Conservation (phyloP, 768 basidiomycete species). For the Tricholoma hemisulphureum region DNA sequence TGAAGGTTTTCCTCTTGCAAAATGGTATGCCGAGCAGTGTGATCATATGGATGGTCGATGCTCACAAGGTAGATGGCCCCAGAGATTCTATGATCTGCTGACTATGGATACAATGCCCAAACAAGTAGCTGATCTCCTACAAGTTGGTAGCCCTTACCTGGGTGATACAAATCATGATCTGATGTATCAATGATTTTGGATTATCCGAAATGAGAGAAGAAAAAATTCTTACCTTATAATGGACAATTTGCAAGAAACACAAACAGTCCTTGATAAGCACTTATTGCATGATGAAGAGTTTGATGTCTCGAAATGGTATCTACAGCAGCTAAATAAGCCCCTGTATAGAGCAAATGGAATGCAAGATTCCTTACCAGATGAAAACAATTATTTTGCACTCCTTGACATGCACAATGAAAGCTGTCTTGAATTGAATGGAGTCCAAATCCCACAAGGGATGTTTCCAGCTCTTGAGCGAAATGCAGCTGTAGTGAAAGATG, state of each 20-base stretch:
- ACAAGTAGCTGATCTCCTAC: background rate
- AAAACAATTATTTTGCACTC: background rate
- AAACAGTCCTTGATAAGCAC: background rate
- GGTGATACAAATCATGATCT: background rate
- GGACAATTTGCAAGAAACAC: background rate
- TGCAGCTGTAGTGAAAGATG: constrained; percentile 1
- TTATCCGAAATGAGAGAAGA: background rate
- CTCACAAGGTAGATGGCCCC: background rate
- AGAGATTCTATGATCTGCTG: background rate
- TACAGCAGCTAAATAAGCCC: background rate
- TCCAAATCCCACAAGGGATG: background rate
- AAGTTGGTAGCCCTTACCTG: background rate
- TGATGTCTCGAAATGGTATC: background rate
- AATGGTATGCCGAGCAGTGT: background rate
- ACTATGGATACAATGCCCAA: background rate
- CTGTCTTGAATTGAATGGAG: background rate
- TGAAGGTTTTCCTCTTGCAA: background rate
- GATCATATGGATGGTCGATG: background rate
- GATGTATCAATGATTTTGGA: background rate
- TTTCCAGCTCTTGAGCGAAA: background rate
- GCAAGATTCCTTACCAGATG: background rate
- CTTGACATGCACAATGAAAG: background rate
- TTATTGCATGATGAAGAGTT: background rate
- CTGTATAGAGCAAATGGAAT: background rate
- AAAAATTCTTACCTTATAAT: background rate